A percentile compares a stretch with the other conserved stretches of the same genome.
These are phyloP conservation scores for Tuber aestivum DNA, from an alignment of 495 filamentous ascomycete genomes.

Conservation along the genomic window DNA sequence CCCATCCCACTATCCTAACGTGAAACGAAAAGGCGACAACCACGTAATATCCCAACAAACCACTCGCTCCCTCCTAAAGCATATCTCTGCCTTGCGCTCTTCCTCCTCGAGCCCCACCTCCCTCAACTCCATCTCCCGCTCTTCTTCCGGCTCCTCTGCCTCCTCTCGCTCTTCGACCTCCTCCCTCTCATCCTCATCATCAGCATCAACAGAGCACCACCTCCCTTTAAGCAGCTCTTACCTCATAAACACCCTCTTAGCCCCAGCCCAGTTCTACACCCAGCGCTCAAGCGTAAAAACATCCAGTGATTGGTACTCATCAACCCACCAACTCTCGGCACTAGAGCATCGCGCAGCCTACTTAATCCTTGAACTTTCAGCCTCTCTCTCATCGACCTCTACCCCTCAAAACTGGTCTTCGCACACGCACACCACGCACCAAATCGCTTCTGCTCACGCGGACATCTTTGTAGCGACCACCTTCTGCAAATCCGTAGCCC, in stretches of 20 bases:
- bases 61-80: constrained; percentile 55
- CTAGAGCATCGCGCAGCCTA: constrained; percentile 31
- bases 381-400: constrained; percentile 11
- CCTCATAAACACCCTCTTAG: constrained; percentile 24
- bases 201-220: neutral
- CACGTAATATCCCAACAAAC: constrained; percentile 76
- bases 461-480: constrained; percentile 36
- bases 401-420: constrained; percentile 28
- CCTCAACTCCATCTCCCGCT: constrained; percentile 9
- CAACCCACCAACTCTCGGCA: constrained; percentile 22
- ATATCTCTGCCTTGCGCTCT: constrained; percentile 12
- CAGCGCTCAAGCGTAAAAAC: constrained; percentile 21
- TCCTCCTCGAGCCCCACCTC: constrained; percentile 5
- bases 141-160: neutral
- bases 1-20: constrained; percentile 41
- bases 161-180: neutral
- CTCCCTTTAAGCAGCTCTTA: constrained; percentile 23
- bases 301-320: constrained; percentile 22
- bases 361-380: constrained; percentile 26
- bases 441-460: constrained; percentile 35
- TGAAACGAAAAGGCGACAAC: constrained; percentile 54
- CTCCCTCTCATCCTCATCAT: neutral
- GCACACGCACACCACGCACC: constrained; percentile 26
- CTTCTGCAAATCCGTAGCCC: constrained; percentile 17
- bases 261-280: constrained; percentile 20